phyloP scores from a whole-genome alignment of 2,329 filamentous ascomycete genomes.

The Gyromitra esculenta region DNA sequence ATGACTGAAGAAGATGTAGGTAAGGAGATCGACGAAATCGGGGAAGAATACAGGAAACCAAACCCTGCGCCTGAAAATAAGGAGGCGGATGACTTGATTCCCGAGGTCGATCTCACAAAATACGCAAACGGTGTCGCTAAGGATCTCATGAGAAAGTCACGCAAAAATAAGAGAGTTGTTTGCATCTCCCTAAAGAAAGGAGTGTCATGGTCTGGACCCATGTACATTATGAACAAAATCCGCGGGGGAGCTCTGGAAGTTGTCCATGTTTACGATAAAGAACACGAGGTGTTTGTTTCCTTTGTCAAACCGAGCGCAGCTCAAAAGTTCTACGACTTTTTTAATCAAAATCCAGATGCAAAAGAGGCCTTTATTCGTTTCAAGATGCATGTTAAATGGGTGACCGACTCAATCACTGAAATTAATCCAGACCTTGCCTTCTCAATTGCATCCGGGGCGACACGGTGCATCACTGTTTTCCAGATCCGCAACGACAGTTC shows the following conservation, averaged over 20 bases:
- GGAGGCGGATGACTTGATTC: neutral
- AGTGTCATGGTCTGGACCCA: conserved; percentile 10
- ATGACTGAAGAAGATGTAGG: conserved; percentile 12
- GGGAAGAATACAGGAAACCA: neutral
- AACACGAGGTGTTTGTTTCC: conserved; percentile 4
- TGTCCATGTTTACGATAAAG: conserved; percentile 7
- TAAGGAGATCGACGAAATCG: conserved; percentile 14
- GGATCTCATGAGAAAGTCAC: neutral
- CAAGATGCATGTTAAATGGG: conserved; percentile 36
- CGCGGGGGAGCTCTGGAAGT: conserved; percentile 35
- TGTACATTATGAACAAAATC: conserved; percentile 34
- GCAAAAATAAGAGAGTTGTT: neutral
- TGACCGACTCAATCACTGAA: conserved; percentile 4
- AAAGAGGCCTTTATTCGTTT: conserved; percentile 30
- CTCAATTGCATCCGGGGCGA: conserved; percentile 23
- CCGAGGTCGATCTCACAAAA: conserved; percentile 13
- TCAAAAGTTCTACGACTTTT: conserved; percentile 26
- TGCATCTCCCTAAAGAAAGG: conserved; percentile 16
- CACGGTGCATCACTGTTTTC: conserved; percentile 34
- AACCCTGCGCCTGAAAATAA: neutral
- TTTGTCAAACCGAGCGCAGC: conserved; percentile 33
- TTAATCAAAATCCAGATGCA: conserved; percentile 29
- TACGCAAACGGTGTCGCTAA: neutral
- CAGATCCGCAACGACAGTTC: conserved; percentile 16
- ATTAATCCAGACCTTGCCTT: conserved; percentile 4